These are phyloP conservation scores for Cutaneotrichosporon dermatis DNA, from an alignment of 1,284 basidiomycete species.

Conservation along the genomic window DNA sequence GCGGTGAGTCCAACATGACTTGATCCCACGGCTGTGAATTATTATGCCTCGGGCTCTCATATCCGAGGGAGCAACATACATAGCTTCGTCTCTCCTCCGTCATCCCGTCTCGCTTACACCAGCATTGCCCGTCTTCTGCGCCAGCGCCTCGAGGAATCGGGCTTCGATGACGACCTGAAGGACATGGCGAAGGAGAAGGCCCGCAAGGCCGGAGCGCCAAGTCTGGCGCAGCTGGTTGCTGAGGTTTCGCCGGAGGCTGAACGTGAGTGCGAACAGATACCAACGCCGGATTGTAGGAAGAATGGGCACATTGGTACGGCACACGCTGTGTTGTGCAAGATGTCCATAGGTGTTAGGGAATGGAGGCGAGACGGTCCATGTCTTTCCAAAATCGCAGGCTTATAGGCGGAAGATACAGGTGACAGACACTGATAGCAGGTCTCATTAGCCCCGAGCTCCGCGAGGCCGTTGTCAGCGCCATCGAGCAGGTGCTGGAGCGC, in stretches of 20 bases:
- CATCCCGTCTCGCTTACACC: not conserved
- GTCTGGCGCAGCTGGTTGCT: conserved; percentile 31
- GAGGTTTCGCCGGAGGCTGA: conserved; percentile 32
- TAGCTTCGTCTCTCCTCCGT: no score
- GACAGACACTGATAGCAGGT: not conserved
- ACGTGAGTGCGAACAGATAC: conserved; percentile 19
- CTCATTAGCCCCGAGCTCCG: conserved; percentile 16
- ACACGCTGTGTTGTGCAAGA: no score
- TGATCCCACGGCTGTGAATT: no score
- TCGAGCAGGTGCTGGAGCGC: conserved; percentile 39
- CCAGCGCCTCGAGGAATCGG: conserved; percentile 34
- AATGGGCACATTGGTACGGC: no score
- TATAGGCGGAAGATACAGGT: no score
- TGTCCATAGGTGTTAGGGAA: no score
- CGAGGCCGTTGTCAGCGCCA: conserved; percentile 36
- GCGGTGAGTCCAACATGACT: no score
- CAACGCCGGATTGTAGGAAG: no score
- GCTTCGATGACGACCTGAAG: conserved; percentile 45
- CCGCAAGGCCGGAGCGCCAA: conserved; percentile 33
- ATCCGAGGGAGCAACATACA: no score
- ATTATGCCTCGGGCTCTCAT: no score
- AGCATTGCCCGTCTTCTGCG: conserved; percentile 31
- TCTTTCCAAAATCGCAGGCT: not conserved
- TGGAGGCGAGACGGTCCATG: not conserved
- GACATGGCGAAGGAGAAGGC: conserved; percentile 44